phyloP scores from a whole-genome alignment of 148 eudicot species.

The Silene uniflora region DNA sequence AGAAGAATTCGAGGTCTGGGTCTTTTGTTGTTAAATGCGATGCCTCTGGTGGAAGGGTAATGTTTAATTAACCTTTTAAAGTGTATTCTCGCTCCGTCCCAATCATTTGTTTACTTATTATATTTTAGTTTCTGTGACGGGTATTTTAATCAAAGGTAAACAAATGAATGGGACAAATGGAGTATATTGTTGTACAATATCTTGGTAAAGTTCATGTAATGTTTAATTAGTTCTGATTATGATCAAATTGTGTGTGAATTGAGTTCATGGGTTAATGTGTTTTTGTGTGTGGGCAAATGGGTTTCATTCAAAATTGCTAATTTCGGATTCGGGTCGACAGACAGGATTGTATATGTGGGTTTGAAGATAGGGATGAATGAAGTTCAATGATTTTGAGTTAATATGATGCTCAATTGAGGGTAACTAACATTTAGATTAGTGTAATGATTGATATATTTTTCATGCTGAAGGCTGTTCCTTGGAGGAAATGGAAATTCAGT shows the following conservation, averaged over 20 bases:
- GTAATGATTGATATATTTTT: neutral
- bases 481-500: neutral
- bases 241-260: neutral
- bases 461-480: neutral
- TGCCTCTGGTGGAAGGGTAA: slow-evolving; percentile 56
- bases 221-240: neutral
- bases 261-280: neutral
- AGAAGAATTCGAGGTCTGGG: slow-evolving; percentile 22
- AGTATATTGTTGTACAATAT: neutral
- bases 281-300: neutral
- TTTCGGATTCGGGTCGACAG: neutral
- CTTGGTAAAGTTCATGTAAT: neutral
- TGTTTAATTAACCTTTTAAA: neutral
- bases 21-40: slow-evolving; percentile 62
- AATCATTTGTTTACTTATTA: too few species aligned
- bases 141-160: too few species aligned
- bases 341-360: neutral
- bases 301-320: neutral
- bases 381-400: neutral
- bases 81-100: too few species aligned
- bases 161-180: too few species aligned
- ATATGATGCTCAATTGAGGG: neutral
- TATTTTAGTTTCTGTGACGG: too few species aligned
- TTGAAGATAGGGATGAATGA: neutral
- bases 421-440: neutral